Evolutionary conservation across 169 alveolate species (phyloP).

Genomic region (Babesia divergens): DNA sequence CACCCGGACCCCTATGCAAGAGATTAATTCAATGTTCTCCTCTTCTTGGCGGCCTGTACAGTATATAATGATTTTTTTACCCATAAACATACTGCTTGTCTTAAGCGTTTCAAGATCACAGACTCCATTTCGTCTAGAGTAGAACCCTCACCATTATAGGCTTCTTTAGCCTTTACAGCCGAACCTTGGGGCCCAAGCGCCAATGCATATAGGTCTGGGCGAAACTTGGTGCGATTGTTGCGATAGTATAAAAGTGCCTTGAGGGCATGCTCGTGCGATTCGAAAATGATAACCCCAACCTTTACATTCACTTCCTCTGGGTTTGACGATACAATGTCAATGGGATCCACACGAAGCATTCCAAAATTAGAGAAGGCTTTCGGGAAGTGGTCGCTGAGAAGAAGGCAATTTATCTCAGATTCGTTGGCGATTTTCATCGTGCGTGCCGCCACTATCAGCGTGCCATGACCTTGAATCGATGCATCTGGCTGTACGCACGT

Average conservation of each 20-base stretch:
- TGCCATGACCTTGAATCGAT: conserved; percentile 11
- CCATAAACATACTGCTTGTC: conserved; percentile 22
- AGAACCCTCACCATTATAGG: neutral
- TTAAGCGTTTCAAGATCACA: neutral
- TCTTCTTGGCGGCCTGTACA: conserved; percentile 17
- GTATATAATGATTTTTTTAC: neutral
- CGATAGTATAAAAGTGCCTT: conserved; percentile 61
- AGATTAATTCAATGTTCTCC: neutral
- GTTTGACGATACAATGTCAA: conserved; percentile 26
- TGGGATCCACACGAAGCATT: conserved; percentile 47
- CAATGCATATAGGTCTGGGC: conserved; percentile 58
- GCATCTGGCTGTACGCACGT: neutral
- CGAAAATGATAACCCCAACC: conserved; percentile 41
- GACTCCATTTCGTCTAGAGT: conserved; percentile 45
- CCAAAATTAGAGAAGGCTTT: conserved; percentile 44
- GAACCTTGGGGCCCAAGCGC: conserved; percentile 49
- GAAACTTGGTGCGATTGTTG: conserved; percentile 28
- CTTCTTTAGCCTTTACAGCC: neutral
- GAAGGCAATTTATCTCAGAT: conserved; percentile 53
- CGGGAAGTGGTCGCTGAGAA: conserved; percentile 58
- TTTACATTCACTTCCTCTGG: conserved; percentile 37
- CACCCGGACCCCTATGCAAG: conserved; percentile 65
- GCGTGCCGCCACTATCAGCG: conserved; percentile 49
- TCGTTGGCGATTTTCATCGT: conserved; percentile 62
- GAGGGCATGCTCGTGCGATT: conserved; percentile 57